Conservation (phyloP, 2,329 filamentous ascomycete genomes). For the Claviceps africana region DNA sequence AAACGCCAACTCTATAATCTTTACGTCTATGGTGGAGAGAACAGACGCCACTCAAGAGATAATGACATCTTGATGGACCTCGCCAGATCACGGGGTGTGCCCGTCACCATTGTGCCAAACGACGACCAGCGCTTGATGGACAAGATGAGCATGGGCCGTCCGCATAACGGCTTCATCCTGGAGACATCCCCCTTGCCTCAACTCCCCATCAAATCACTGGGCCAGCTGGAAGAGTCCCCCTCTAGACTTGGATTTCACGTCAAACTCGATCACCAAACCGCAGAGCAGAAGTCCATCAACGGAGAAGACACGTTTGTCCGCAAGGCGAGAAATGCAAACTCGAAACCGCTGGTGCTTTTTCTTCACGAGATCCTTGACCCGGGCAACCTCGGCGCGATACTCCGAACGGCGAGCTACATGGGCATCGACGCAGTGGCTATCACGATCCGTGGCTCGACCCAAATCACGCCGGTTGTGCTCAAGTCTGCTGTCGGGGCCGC, state of each 20-base stretch:
- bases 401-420: constrained; percentile 82
- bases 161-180: constrained; percentile 81
- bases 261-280: constrained; percentile 50
- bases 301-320: constrained; percentile 42
- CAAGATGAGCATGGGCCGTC: constrained; percentile 67
- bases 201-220: constrained; percentile 48
- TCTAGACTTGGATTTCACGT: constrained; percentile 41
- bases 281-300: constrained; percentile 62
- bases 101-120: constrained; percentile 43
- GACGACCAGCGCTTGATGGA: constrained; percentile 58
- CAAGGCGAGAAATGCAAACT: constrained; percentile 18
- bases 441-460: constrained; percentile 58
- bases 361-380: constrained; percentile 71
- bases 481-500: constrained; percentile 83
- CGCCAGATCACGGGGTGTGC: constrained; percentile 35
- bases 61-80: constrained; percentile 30
- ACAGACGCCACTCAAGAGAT: constrained; percentile 34
- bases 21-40: constrained; percentile 55
- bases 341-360: constrained; percentile 57
- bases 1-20: constrained; percentile 70
- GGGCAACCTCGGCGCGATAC: constrained; percentile 78
- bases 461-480: constrained; percentile 60
- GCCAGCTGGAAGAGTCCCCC: constrained; percentile 29
- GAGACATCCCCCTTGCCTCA: constrained; percentile 75
- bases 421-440: constrained; percentile 74